A percentile compares a stretch with the other conserved stretches of the same genome.
Evolutionary conservation across 2,329 filamentous ascomycete genomes (phyloP).

Genomic region (Sporothrix globosa): DNA sequence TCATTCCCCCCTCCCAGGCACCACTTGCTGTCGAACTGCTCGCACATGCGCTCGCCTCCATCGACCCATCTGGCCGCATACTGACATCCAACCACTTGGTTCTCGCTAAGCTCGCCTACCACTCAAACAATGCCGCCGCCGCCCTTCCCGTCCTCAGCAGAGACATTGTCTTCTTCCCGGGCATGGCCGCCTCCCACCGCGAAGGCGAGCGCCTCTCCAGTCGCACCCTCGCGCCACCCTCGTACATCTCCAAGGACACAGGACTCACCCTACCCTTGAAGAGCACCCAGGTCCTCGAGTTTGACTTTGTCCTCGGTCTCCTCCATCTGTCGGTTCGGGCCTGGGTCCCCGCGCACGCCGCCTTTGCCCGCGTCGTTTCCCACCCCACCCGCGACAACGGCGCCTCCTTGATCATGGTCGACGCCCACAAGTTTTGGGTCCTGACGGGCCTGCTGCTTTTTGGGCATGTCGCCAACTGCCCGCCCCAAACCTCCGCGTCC

Average conservation of each 20-base stretch:
- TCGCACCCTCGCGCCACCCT: constrained; percentile 49
- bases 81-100: constrained; percentile 38
- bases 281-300: constrained; percentile 62
- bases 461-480: constrained; percentile 58
- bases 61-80: constrained; percentile 62
- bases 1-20: constrained; percentile 44
- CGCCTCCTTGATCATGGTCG: constrained; percentile 77
- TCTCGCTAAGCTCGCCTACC: constrained; percentile 52
- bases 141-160: constrained; percentile 66
- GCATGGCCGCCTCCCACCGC: constrained; percentile 43
- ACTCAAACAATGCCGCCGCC: constrained; percentile 55
- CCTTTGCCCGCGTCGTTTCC: constrained; percentile 67
- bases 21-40: constrained; percentile 52
- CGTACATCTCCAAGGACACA: constrained; percentile 63
- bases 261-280: constrained; percentile 61
- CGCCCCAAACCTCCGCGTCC: constrained; percentile 57
- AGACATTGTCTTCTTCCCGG: constrained; percentile 67
- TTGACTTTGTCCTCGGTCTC: constrained; percentile 70
- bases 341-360: constrained; percentile 65
- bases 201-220: constrained; percentile 50
- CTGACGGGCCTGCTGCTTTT: constrained; percentile 72
- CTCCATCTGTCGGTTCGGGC: constrained; percentile 63
- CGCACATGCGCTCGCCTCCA: constrained; percentile 60
- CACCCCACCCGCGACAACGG: constrained; percentile 66
- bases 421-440: constrained; percentile 91